These are phyloP conservation scores for Allomyces javanicus DNA, from an alignment of 192 early-diverging fungal genomes.

Conservation along the genomic window DNA sequence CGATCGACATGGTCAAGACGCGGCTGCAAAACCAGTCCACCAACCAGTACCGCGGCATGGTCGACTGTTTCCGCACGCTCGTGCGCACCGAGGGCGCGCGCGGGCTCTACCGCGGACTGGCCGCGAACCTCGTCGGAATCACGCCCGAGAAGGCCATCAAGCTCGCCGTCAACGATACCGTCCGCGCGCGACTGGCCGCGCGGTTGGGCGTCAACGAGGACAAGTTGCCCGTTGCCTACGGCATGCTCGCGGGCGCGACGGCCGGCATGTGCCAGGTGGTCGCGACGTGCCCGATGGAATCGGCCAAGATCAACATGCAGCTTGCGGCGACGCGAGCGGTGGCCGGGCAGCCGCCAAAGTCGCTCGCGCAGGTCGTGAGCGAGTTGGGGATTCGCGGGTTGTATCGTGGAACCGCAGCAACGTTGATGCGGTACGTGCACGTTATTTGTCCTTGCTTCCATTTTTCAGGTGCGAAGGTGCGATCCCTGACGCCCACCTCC, in stretches of 20 bases:
- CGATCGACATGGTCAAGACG: constrained; percentile 54
- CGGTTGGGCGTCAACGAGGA: constrained; percentile 7
- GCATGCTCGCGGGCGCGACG: constrained; percentile 27
- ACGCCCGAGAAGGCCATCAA: constrained; percentile 40
- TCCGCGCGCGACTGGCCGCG: constrained; percentile 19
- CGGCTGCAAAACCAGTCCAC: constrained; percentile 39
- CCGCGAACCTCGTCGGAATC: constrained; percentile 26
- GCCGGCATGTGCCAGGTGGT: constrained; percentile 34
- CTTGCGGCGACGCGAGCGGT: constrained; percentile 10
- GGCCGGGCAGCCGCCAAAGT: constrained; percentile 8
- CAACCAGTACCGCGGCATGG: constrained; percentile 27
- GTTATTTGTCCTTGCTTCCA: neutral
- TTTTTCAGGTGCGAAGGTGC: too few species aligned
- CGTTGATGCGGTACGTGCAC: constrained; percentile 8
- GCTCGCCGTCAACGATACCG: constrained; percentile 30
- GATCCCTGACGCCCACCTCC: too few species aligned
- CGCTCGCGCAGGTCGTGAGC: constrained; percentile 18
- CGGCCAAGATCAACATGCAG: constrained; percentile 34
- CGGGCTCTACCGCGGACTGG: constrained; percentile 26
- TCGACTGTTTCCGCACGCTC: constrained; percentile 18
- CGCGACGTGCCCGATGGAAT: constrained; percentile 38
- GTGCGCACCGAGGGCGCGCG: constrained; percentile 18
- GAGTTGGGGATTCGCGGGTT: constrained; percentile 21
- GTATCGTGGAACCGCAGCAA: constrained; percentile 22
- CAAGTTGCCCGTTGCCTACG: constrained; percentile 17